These are phyloP conservation scores for Fistulifera pelliculosa DNA, from an alignment of 108 stramenopile genomes.

Conservation along the genomic window DNA sequence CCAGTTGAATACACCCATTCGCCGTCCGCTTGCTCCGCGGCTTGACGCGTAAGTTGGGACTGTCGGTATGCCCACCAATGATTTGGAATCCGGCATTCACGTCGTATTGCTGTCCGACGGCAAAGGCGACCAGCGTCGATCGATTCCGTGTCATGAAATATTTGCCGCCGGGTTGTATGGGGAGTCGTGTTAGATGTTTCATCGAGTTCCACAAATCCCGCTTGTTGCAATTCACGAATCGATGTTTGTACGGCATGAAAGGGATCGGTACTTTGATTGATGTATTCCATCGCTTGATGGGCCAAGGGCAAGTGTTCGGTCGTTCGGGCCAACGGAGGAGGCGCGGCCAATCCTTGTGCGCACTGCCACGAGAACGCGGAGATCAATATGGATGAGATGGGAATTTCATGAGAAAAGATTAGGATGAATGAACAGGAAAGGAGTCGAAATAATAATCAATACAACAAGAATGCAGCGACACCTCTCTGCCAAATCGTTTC, in stretches of 20 bases:
- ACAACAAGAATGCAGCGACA: too few species aligned
- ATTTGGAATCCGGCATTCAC: constrained; percentile 73
- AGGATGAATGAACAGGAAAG: too few species aligned
- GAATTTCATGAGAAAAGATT: too few species aligned
- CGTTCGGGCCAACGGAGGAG: constrained; percentile 27
- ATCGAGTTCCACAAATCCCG: constrained; percentile 56
- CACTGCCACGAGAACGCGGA: neutral
- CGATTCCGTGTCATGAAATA: constrained; percentile 93
- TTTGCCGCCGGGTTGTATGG: constrained; percentile 60
- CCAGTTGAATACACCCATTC: constrained; percentile 59
- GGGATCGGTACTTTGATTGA: constrained; percentile 68
- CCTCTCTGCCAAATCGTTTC: too few species aligned
- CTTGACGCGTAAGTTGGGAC: constrained; percentile 87
- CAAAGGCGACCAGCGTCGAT: constrained; percentile 86
- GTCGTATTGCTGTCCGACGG: constrained; percentile 64
- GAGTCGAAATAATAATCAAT: too few species aligned
- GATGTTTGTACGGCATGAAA: constrained; percentile 68
- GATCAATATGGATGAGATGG: too few species aligned
- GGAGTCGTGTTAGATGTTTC: constrained; percentile 17
- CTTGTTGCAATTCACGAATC: constrained; percentile 30
- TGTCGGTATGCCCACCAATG: constrained; percentile 92
- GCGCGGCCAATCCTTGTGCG: constrained; percentile 1
- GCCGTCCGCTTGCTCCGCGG: constrained; percentile 74
- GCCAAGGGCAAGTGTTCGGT: constrained; percentile 51
- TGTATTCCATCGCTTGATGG: constrained; percentile 51